Conservation (phyloP, 2,329 filamentous ascomycete species). For the Ophiostoma perfectum region DNA sequence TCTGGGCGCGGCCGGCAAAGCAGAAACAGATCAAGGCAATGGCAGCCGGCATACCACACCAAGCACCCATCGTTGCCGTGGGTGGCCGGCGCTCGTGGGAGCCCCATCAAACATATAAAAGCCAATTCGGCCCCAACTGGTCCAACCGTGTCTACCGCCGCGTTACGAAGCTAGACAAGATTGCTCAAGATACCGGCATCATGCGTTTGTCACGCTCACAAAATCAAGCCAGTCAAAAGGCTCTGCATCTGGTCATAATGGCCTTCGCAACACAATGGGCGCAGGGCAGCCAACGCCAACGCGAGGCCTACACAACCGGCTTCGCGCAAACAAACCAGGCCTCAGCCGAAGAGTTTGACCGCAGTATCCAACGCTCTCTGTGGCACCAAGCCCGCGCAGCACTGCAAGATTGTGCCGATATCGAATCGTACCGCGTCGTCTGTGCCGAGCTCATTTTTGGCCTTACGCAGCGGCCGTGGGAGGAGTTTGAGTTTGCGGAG, state of each 20-base stretch:
- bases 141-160: conserved; percentile 47
- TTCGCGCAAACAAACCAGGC: conserved; percentile 14
- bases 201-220: conserved; percentile 39
- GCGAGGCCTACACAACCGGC: conserved; percentile 25
- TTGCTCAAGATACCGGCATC: conserved; percentile 38
- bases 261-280: conserved; percentile 51
- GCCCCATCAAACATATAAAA: conserved; percentile 21
- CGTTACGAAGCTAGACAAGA: conserved; percentile 44
- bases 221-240: conserved; percentile 41
- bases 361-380: conserved; percentile 35
- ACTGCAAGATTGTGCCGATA: conserved; percentile 34
- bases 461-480: conserved; percentile 34
- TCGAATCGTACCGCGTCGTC: conserved; percentile 37
- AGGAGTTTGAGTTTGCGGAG: conserved; percentile 24
- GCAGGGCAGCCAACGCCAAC: conserved; percentile 34
- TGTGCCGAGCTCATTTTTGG: conserved; percentile 39
- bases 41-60: background rate
- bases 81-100: conserved; percentile 28
- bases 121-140: conserved; percentile 40
- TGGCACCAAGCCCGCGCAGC: conserved; percentile 38
- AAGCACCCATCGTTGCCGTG: background rate
- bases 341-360: conserved; percentile 36
- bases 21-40: conserved; percentile 5
- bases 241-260: conserved; percentile 46
- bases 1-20: conserved; percentile 22